Conservation (phyloP, 1,284 basidiomycete species). For the Ustilago xerochloae region DNA sequence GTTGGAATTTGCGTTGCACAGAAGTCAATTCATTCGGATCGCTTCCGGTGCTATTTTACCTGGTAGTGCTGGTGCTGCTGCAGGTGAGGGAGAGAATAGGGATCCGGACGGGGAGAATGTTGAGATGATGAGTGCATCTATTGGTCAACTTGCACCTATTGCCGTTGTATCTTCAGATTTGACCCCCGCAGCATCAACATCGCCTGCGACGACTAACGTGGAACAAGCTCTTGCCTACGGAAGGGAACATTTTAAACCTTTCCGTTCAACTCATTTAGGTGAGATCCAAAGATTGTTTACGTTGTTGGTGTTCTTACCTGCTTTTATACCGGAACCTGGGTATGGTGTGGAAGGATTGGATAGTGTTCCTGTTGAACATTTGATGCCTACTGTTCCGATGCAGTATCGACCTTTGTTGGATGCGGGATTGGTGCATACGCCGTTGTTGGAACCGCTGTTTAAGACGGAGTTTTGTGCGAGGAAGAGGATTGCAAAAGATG, state of each 20-base stretch:
- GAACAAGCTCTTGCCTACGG: conserved; percentile 79
- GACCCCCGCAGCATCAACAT: not conserved
- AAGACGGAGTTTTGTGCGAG: conserved; percentile 88
- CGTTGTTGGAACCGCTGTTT: conserved; percentile 83
- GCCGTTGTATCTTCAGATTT: not conserved
- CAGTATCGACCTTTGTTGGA: conserved; percentile 54
- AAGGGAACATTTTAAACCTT: conserved; percentile 75
- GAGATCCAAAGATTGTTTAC: conserved; percentile 83
- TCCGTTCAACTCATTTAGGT: conserved; percentile 75
- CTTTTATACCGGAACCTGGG: conserved; percentile 26
- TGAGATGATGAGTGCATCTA: conserved; percentile 40
- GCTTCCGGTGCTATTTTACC: conserved; percentile 37
- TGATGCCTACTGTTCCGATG: conserved; percentile 44
- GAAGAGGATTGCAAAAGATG: conserved; percentile 85
- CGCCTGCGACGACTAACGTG: conserved; percentile 34
- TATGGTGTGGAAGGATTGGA: conserved; percentile 34
- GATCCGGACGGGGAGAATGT: conserved; percentile 57
- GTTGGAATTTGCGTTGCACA: conserved; percentile 60
- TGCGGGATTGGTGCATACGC: conserved; percentile 70
- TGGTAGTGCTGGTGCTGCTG: not conserved
- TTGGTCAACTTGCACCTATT: conserved; percentile 16
- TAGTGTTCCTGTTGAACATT: conserved; percentile 33
- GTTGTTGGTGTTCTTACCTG: conserved; percentile 78
- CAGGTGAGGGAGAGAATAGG: not conserved
- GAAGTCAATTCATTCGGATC: conserved; percentile 58